phyloP scores from a whole-genome alignment of 1,284 basidiomycete species.

The Ustilago vetiveriae region DNA sequence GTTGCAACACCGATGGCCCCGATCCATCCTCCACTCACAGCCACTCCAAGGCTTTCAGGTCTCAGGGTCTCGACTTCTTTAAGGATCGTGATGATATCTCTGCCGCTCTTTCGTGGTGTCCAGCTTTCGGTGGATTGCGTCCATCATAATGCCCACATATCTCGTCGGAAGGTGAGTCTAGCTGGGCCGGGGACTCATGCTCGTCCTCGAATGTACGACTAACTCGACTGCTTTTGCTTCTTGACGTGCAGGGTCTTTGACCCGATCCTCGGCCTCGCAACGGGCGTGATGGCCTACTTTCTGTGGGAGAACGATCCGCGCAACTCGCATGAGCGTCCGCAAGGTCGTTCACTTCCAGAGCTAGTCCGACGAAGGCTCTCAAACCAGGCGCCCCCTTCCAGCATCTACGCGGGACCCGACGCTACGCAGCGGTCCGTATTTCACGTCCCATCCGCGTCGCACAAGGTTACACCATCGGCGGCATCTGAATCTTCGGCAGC shows the following conservation, averaged over 20 bases:
- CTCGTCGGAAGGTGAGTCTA: constrained; percentile 38
- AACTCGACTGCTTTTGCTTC: background rate
- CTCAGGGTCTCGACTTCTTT: background rate
- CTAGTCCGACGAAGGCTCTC: constrained; percentile 39
- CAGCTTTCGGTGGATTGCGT: too few relatives aligned
- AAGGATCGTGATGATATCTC: too few relatives aligned
- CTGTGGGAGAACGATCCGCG: constrained; percentile 62
- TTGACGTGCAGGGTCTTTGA: constrained; percentile 34
- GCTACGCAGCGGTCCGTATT: constrained; percentile 33
- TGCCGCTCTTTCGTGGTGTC: too few relatives aligned
- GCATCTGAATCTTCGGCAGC: background rate
- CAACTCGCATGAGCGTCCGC: constrained; percentile 53
- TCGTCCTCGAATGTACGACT: background rate
- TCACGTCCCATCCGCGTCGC: constrained; percentile 34
- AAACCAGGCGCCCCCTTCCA: constrained; percentile 24
- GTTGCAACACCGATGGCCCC: too few relatives aligned
- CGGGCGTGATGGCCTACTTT: constrained; percentile 61
- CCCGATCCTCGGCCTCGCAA: constrained; percentile 59
- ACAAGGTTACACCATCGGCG: constrained; percentile 1
- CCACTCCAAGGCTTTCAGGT: too few relatives aligned
- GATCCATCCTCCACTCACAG: too few relatives aligned
- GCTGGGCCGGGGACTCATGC: too few relatives aligned
- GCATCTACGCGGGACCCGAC: constrained; percentile 23
- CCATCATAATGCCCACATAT: constrained; percentile 27
- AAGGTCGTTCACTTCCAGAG: constrained; percentile 50